Evolutionary conservation across 192 early-diverging fungal genomes (phyloP), one percentile per base, ranked within the genome.

Genomic region (Dispira simplex): DNA sequence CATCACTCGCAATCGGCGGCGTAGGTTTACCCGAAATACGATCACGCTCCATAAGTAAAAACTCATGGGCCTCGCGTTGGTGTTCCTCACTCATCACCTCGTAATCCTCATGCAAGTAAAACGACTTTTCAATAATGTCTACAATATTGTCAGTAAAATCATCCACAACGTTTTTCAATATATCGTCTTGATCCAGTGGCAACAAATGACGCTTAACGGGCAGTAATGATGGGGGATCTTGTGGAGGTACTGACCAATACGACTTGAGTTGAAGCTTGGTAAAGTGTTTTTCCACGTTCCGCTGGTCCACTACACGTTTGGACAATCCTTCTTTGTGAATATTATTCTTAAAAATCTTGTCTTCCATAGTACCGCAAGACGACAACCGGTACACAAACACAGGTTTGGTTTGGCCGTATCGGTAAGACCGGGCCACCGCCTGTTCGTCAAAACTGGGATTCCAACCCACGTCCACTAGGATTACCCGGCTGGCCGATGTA

Each of bases 361-460:
- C 72, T 67, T 88, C 86, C 67, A 79, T 81, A 0, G 86, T 83
- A 13, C 74, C 77, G 23, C 66, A 62, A 0, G 83, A 83, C 57
- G 80, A 62, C 47, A 88, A 65, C 10, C 86, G 69, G 59, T 90
- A 90, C 5, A 88, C 81, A 69, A 71, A 82, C 21, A 90, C 86
- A 13, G 73, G 79, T n/a, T 78, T 74, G 18, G 60, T 77, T 67
- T 90, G 88, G 11, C 84, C 86, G 69, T 82, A 88, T 11, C 85
- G 77, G 67, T 87, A 85, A 11, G 76, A 79, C 28, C 86, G 72
- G 0, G 83, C 88, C 39, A 90, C 77, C 3, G 85, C 83, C 71
- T 90, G 88, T 51, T 90, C 83, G 63, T 86, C 85, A 48, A 75
- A 75, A 44, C 81, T 83, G 23, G 90, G 90, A 56, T 90, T 92